Percentiles rank a stretch among this genome's conserved stretches.
Evolutionary conservation across 1,139 yeast species (phyloP).

Genomic region (Lodderomyces metapsilosis): DNA sequence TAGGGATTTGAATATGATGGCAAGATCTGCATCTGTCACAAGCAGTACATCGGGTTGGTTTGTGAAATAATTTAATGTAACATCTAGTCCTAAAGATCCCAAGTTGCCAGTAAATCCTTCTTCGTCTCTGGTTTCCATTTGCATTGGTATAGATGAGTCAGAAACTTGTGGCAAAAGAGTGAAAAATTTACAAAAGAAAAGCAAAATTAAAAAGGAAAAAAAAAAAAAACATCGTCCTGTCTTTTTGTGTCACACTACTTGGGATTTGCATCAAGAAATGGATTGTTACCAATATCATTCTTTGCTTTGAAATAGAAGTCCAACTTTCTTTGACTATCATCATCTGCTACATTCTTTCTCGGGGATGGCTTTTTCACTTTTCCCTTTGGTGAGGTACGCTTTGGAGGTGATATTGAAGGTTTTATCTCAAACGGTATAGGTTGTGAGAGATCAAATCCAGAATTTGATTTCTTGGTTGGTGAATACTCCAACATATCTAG

Average conservation of each 20-base stretch:
- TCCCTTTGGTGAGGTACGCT: not conserved
- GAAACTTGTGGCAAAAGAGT: no score
- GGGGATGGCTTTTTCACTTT: not conserved
- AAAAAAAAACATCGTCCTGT: not conserved
- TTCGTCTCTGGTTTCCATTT: not conserved
- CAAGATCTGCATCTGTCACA: slow-evolving; percentile 58
- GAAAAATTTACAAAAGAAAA: not conserved
- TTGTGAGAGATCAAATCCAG: not conserved
- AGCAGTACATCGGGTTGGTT: slow-evolving; percentile 70
- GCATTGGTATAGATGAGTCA: not conserved
- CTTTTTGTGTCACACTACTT: not conserved
- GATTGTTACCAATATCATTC: not conserved
- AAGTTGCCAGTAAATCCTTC: slow-evolving; percentile 13
- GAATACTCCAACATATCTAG: slow-evolving; percentile 11
- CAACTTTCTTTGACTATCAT: slow-evolving; percentile 2
- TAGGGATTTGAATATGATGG: slow-evolving; percentile 68
- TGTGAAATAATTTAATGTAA: slow-evolving; percentile 72
- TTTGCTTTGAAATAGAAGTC: not conserved
- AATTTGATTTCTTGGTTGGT: slow-evolving; percentile 5
- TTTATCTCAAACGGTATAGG: slow-evolving; percentile 3
- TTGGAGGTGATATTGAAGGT: slow-evolving; percentile 1
- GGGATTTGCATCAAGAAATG: slow-evolving; percentile 1
- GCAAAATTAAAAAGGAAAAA: not conserved
- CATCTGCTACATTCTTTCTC: not conserved
- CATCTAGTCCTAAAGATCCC: slow-evolving; percentile 59